A percentile compares a stretch with the other conserved stretches of the same genome.
phyloP scores from a whole-genome alignment of 164 flowering plant species.

The Vitis riparia region DNA sequence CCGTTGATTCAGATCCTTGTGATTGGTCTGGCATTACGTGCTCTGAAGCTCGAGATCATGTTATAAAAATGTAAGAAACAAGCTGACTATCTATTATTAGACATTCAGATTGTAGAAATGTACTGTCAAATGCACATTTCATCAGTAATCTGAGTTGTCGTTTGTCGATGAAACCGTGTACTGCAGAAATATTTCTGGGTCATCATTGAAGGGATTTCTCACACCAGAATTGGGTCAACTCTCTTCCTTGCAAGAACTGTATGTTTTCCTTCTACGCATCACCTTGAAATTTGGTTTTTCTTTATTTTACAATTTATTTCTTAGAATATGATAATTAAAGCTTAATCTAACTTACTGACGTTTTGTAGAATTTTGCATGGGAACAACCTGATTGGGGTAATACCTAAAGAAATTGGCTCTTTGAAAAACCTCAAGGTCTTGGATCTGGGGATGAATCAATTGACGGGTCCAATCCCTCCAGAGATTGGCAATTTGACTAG shows the following conservation, averaged over 20 bases:
- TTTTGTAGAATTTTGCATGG: conserved; percentile 62
- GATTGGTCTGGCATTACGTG: conserved; percentile 71
- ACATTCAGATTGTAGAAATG: not conserved
- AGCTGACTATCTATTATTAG: not conserved
- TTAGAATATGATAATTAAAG: not conserved
- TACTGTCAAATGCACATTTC: not conserved
- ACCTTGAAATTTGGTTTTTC: not conserved
- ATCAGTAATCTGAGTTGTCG: not conserved
- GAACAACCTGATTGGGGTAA: conserved; percentile 68
- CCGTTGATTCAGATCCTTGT: conserved; percentile 69
- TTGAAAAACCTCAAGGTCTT: conserved; percentile 62
- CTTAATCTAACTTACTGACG: conserved; percentile 1
- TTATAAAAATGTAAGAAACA: conserved; percentile 61
- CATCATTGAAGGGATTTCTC: conserved; percentile 69
- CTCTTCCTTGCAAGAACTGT: conserved; percentile 70
- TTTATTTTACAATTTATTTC: not conserved
- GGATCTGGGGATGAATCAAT: conserved; percentile 82
- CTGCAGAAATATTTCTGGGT: conserved; percentile 73
- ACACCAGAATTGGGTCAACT: conserved; percentile 71
- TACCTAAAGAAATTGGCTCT: conserved; percentile 75
- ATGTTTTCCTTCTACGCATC: conserved; percentile 21
- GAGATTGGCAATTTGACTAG: conserved; percentile 65
- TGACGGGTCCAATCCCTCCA: conserved; percentile 80
- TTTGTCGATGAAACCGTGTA: conserved; percentile 10
- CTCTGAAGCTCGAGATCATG: conserved; percentile 46